Evolutionary conservation across 1,139 yeast species (phyloP).

Genomic region (Geotrichum carabidarum): DNA sequence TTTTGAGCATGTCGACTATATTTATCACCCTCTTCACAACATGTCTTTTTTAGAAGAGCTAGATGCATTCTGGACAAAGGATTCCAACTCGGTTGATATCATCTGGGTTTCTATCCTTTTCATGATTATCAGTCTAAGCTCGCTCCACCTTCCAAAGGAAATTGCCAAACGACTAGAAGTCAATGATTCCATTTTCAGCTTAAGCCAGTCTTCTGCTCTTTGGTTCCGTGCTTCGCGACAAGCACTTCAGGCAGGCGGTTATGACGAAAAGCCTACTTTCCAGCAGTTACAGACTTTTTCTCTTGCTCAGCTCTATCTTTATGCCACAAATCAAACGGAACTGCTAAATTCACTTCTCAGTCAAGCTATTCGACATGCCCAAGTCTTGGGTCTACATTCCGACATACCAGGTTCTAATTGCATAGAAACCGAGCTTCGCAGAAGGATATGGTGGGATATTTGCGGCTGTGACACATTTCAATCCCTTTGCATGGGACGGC

Average conservation of each 20-base stretch:
- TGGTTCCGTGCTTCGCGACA: slow-evolving; percentile 32
- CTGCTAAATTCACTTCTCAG: slow-evolving; percentile 29
- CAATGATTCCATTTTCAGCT: slow-evolving; percentile 19
- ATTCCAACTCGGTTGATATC: slow-evolving; percentile 21
- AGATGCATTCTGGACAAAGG: slow-evolving; percentile 25
- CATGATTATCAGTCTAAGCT: slow-evolving; percentile 32
- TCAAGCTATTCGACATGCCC: slow-evolving; percentile 31
- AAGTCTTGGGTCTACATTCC: slow-evolving; percentile 30
- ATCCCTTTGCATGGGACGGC: slow-evolving; percentile 32
- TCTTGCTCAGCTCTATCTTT: slow-evolving; percentile 33
- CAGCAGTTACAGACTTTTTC: slow-evolving; percentile 33
- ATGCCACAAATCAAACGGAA: slow-evolving; percentile 34
- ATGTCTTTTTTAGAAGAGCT: slow-evolving; percentile 28
- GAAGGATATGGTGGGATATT: slow-evolving; percentile 38
- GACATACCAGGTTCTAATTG: slow-evolving; percentile 27
- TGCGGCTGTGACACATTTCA: slow-evolving; percentile 36
- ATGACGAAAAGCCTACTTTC: slow-evolving; percentile 25
- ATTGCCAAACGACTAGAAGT: slow-evolving; percentile 24
- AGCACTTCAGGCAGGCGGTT: slow-evolving; percentile 24
- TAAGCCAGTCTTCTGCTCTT: slow-evolving; percentile 29
- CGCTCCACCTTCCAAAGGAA: slow-evolving; percentile 32
- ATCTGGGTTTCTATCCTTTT: slow-evolving; percentile 32
- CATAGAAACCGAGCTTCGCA: slow-evolving; percentile 33
- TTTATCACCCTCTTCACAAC: slow-evolving; percentile 34
- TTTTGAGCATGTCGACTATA: slow-evolving; percentile 31